Base-by-base conservation (phyloP, 371 early-diverging fungal species). In the Batkoa obscura region DNA sequence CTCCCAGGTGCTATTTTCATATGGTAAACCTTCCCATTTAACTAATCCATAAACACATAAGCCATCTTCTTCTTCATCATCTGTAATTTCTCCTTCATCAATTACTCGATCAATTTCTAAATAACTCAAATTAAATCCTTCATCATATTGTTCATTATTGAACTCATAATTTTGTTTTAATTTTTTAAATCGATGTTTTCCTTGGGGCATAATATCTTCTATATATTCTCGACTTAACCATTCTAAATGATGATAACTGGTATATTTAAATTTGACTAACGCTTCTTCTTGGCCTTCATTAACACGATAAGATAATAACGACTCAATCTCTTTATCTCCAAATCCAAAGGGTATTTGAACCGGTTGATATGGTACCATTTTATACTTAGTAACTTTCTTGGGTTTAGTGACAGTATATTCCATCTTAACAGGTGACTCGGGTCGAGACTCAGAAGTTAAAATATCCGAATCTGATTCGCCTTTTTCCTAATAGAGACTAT, bases 1-100 rank as follows among this genome's bases (percentile, higher is more conserved):
- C 65, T 94, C 97, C 90, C 93, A 93, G 0, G 97, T 94, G 37
- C 78, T 68, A 1, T 70, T 63, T 61, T 93, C 94, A 64, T 94
- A 91, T 17, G 87, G 77, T 13, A 77, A 74, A 37, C 79, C 76
- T 51, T 75, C 76, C 97, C 97, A 97, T 62, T 94, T 97, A 36
- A 89, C 84, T 43, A 96, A 68, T 64, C 79, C 90, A 55, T 72
- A 83, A 4, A 86, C 64, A 43, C 68, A 73, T 35, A 67, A 72
- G 33, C 76, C 74, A 1, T 74, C 78, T 1, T 69, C 71, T 1
- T 62, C 59, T 6, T 50, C 50, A 3, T 71, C 68, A 58, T 79
- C 74, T 5, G 67, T 59, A 35, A 79, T 59, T 47, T 90, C 87
- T 43, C 88, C 88, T 62, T 85, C 88, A 62, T 90, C 88, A 63